Conservation (phyloP, 805 yeast genomes). For the Scheffersomyces coipomensis region DNA sequence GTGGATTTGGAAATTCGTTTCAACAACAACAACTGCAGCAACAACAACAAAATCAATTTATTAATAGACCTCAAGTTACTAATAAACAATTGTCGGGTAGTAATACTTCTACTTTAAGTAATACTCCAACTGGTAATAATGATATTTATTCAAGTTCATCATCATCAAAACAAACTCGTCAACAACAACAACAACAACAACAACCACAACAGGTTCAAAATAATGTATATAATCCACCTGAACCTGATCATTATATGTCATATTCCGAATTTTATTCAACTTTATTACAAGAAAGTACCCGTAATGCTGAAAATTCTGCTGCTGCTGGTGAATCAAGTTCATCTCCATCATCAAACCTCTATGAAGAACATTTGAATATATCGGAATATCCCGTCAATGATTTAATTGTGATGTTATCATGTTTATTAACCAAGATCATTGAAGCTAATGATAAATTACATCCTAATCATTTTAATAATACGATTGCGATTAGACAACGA, state of each 20-base stretch:
- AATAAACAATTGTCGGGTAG: constrained; percentile 3
- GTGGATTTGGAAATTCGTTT: neutral
- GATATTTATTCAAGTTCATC: constrained; percentile 4
- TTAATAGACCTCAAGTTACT: constrained; percentile 1
- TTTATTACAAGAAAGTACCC: constrained; percentile 15
- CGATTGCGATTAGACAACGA: constrained; percentile 39
- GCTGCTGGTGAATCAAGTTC: constrained; percentile 8
- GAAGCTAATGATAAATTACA: constrained; percentile 86
- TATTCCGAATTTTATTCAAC: constrained; percentile 37
- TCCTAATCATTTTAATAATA: constrained; percentile 59
- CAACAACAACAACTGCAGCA: constrained; percentile 6
- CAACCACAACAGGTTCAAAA: constrained; percentile 4
- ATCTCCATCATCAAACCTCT: no score
- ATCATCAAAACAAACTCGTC: constrained; percentile 3
- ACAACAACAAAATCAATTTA: neutral
- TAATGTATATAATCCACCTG: constrained; percentile 8
- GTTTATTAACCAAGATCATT: constrained; percentile 80
- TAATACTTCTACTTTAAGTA: constrained; percentile 2
- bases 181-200: constrained; percentile 2
- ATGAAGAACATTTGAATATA: constrained; percentile 64
- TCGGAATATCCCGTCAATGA: constrained; percentile 82
- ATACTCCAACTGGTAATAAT: constrained; percentile 2
- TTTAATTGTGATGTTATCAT: constrained; percentile 79
- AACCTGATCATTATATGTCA: constrained; percentile 44
- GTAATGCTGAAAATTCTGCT: neutral